Percentiles rank a stretch among this genome's conserved stretches.
These are phyloP conservation scores for Xylariomycetidae sp. DNA, from an alignment of 2,329 filamentous ascomycete genomes.

Conservation along the genomic window DNA sequence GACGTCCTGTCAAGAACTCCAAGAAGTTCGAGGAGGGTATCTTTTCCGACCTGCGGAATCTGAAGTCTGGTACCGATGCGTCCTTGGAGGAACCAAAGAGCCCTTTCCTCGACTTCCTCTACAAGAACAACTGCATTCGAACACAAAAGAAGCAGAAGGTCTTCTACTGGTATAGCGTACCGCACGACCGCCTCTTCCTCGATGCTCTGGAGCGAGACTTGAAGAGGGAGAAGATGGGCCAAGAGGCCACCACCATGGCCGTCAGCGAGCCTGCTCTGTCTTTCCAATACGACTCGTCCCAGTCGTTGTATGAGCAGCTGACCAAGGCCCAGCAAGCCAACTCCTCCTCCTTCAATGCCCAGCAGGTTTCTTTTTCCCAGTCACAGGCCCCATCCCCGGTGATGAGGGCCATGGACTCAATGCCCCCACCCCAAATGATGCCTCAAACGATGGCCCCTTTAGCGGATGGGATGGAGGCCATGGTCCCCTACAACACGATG, in stretches of 20 bases:
- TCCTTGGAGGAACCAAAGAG: slow-evolving; percentile 98
- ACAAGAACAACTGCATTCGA: slow-evolving; percentile 99
- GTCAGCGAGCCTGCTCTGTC: slow-evolving; percentile 96
- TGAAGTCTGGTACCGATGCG: slow-evolving; percentile 96
- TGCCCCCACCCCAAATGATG: slow-evolving; percentile 87
- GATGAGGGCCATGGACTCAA: slow-evolving; percentile 84
- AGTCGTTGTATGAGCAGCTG: slow-evolving; percentile 98
- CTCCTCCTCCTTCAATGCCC: slow-evolving; percentile 89
- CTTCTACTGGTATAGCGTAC: slow-evolving; percentile 99
- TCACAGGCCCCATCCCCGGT: slow-evolving; percentile 83
- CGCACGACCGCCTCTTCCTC: slow-evolving; percentile 93
- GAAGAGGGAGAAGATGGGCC: slow-evolving; percentile 99
- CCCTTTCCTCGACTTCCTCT: slow-evolving; percentile 94
- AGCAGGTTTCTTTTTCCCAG: slow-evolving; percentile 61
- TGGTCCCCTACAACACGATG: slow-evolving; percentile 65
- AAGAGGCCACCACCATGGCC: slow-evolving; percentile 90
- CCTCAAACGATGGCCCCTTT: slow-evolving; percentile 51
- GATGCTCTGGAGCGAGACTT: slow-evolving; percentile 95
- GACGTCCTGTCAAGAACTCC: slow-evolving; percentile 96
- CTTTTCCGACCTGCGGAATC: slow-evolving; percentile 95
- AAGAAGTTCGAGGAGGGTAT: slow-evolving; percentile 99
- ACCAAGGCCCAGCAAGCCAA: slow-evolving; percentile 99
- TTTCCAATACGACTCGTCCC: slow-evolving; percentile 98
- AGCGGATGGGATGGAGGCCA: slow-evolving; percentile 62
- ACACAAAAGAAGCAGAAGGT: slow-evolving; percentile 99